Evolutionary conservation across 768 basidiomycete genomes (phyloP).

Genomic region (Chiua virens): DNA sequence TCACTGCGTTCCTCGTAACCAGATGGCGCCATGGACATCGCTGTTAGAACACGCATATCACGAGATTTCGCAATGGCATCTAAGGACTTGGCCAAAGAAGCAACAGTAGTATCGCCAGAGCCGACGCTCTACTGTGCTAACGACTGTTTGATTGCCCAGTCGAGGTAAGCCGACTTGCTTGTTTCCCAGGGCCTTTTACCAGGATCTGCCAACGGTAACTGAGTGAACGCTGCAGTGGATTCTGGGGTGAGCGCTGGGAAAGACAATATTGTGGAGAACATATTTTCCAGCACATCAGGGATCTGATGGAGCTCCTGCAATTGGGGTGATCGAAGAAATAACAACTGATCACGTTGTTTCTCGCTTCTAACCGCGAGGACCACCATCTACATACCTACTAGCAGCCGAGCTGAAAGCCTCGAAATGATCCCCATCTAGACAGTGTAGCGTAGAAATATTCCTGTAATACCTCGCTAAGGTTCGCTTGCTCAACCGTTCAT

Average conservation of each 20-base stretch:
- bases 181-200: conserved; percentile 81
- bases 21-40: conserved; percentile 2
- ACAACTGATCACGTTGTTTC: conserved; percentile 40
- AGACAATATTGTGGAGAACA: conserved; percentile 48
- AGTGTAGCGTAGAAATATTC: too few relatives aligned
- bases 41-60: conserved; percentile 22
- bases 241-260: conserved; percentile 48
- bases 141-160: conserved; percentile 72
- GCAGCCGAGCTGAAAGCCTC: too few relatives aligned
- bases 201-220: conserved; percentile 42
- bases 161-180: conserved; percentile 68
- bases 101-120: conserved; percentile 19
- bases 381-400: too few relatives aligned
- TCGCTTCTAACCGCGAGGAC: conserved; percentile 49
- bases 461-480: too few relatives aligned
- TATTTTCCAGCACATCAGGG: conserved; percentile 39
- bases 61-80: conserved; percentile 17
- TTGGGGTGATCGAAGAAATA: conserved; percentile 44
- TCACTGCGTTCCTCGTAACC: neutral
- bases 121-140: conserved; percentile 29
- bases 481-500: too few relatives aligned
- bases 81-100: conserved; percentile 17
- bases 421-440: too few relatives aligned
- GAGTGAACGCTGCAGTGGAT: conserved; percentile 36
- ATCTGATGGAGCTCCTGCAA: conserved; percentile 38